Percentiles rank a stretch among this genome's conserved stretches.
These are phyloP conservation scores for Arthrobotrys sinensis DNA, from an alignment of 2,329 filamentous ascomycete species.

Conservation along the genomic window DNA sequence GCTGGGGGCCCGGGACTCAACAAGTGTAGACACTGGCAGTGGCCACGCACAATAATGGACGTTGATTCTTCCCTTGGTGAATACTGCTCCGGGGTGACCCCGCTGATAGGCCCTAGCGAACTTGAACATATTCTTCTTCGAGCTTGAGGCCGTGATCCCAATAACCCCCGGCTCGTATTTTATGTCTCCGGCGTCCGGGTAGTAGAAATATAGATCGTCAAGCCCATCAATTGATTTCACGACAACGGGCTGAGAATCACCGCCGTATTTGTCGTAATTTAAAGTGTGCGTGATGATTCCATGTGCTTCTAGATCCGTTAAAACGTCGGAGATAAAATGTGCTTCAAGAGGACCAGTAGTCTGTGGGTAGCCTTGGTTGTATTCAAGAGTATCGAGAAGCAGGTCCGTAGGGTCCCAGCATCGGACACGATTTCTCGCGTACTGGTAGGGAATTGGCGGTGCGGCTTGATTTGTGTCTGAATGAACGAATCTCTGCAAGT, in stretches of 20 bases:
- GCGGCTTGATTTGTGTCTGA: too few relatives aligned
- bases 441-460: background rate
- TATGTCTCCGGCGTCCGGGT: background rate
- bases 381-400: background rate
- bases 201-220: conserved; percentile 5
- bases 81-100: background rate
- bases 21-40: background rate
- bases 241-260: background rate
- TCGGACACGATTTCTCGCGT: background rate
- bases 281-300: background rate
- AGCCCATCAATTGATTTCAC: background rate
- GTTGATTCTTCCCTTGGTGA: conserved; percentile 6
- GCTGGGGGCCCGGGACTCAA: background rate
- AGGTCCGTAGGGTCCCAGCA: background rate
- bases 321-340: background rate
- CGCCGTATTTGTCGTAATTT: background rate
- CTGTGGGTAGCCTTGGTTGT: background rate
- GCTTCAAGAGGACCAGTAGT: background rate
- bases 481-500: background rate
- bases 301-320: background rate
- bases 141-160: too few relatives aligned
- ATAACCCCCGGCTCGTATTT: background rate
- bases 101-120: background rate
- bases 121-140: background rate
- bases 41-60: conserved; percentile 9